phyloP scores from a whole-genome alignment of 2,329 filamentous ascomycete genomes.

The Phialemonium atrogriseum region DNA sequence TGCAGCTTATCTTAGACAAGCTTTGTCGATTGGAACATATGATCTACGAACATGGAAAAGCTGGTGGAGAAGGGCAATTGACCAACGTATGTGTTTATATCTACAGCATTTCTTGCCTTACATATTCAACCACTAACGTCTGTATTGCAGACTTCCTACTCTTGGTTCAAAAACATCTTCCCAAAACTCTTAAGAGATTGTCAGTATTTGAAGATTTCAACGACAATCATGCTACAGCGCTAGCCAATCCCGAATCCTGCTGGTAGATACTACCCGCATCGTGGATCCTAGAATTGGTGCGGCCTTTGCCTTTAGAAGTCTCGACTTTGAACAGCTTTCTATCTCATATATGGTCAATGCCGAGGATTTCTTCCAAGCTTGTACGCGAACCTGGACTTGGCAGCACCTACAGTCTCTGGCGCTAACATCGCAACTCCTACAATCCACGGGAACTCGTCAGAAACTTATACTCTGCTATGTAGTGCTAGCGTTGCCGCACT shows the following conservation, averaged over 20 bases:
- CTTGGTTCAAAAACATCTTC: constrained; percentile 10
- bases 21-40: constrained; percentile 20
- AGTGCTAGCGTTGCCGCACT: constrained; percentile 13
- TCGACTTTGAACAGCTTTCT: constrained; percentile 18
- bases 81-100: constrained; percentile 1
- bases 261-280: constrained; percentile 4
- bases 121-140: neutral
- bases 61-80: constrained; percentile 1
- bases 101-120: neutral
- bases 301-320: constrained; percentile 18
- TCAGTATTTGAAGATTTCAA: constrained; percentile 20
- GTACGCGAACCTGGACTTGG: constrained; percentile 18
- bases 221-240: constrained; percentile 10
- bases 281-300: constrained; percentile 7
- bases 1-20: constrained; percentile 13
- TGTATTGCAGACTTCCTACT: neutral
- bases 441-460: constrained; percentile 7
- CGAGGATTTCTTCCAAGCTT: constrained; percentile 17
- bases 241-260: neutral
- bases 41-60: constrained; percentile 16
- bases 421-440: constrained; percentile 23
- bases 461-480: constrained; percentile 16
- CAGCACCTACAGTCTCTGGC: constrained; percentile 19
- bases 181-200: constrained; percentile 16
- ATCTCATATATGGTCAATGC: constrained; percentile 21